Evolutionary conservation across 495 filamentous ascomycete species (phyloP).

Genomic region (Penicillium bialowiezense): DNA sequence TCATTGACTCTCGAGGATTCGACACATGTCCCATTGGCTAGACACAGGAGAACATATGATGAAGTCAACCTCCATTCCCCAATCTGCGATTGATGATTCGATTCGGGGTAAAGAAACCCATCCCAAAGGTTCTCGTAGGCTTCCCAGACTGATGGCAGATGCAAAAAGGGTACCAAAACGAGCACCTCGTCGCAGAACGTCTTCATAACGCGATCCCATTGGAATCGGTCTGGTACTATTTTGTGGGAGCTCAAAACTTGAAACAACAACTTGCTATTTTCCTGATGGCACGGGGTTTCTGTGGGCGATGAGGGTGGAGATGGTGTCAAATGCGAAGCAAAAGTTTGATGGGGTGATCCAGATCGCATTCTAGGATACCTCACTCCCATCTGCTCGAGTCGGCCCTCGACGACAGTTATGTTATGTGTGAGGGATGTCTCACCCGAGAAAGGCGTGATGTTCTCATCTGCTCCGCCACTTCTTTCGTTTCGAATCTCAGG

Average conservation of each 20-base stretch:
- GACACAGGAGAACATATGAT: conserved; percentile 21
- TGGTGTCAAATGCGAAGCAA: conserved; percentile 12
- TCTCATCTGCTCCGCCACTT: not conserved
- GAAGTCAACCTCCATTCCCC: conserved; percentile 5
- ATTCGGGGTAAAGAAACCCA: not conserved
- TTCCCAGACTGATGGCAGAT: conserved; percentile 15
- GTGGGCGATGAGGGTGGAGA: not conserved
- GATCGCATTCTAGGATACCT: conserved; percentile 9
- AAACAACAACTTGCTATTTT: not conserved
- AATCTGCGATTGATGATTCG: not conserved
- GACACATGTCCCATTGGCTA: conserved; percentile 26
- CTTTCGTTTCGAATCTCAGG: not conserved
- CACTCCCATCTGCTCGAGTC: conserved; percentile 20
- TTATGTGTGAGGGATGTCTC: conserved; percentile 27
- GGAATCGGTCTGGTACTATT: conserved; percentile 7
- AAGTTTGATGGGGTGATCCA: conserved; percentile 3
- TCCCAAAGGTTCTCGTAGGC: conserved; percentile 14
- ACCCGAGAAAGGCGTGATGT: conserved; percentile 15
- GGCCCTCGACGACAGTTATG: conserved; percentile 22
- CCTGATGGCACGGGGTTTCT: not conserved
- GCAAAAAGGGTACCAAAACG: conserved; percentile 25
- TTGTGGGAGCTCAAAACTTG: conserved; percentile 7
- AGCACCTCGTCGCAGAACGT: conserved; percentile 25
- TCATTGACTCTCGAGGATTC: conserved; percentile 14
- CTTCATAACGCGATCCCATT: conserved; percentile 17